phyloP scores from a whole-genome alignment of 805 yeast genomes.

The Ogataea allantospora region DNA sequence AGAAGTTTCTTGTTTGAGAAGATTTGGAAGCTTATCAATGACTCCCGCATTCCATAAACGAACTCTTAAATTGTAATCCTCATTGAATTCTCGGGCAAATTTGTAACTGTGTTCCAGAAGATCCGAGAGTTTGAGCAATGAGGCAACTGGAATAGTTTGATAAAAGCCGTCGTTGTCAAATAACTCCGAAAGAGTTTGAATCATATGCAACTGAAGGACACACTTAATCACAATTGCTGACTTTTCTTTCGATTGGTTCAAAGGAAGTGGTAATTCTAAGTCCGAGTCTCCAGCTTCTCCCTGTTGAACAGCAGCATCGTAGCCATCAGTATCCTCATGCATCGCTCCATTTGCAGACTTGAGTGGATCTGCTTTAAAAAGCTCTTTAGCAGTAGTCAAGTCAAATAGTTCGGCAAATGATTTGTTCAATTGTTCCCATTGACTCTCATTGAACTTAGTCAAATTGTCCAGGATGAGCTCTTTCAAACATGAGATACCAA shows the following conservation, averaged over 20 bases:
- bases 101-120: constrained; percentile 67
- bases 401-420: constrained; percentile 72
- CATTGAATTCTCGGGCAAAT: constrained; percentile 86
- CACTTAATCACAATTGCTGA: constrained; percentile 87
- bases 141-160: constrained; percentile 61
- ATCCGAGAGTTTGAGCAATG: constrained; percentile 57
- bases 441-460: constrained; percentile 54
- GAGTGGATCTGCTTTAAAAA: constrained; percentile 63
- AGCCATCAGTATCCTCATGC: constrained; percentile 29
- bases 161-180: constrained; percentile 71
- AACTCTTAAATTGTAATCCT: constrained; percentile 83
- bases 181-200: constrained; percentile 79
- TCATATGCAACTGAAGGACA: constrained; percentile 83
- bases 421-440: constrained; percentile 72
- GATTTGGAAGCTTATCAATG: constrained; percentile 87
- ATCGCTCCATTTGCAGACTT: constrained; percentile 19
- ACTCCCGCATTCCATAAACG: constrained; percentile 88
- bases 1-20: constrained; percentile 87
- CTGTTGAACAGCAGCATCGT: constrained; percentile 7
- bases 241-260: constrained; percentile 51
- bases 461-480: constrained; percentile 77
- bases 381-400: constrained; percentile 80
- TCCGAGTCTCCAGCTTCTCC: constrained; percentile 14
- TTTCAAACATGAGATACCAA: constrained; percentile 87
- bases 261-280: constrained; percentile 29